These are phyloP conservation scores for Apiospora hydei DNA, from an alignment of 2,329 filamentous ascomycete species.

Conservation along the genomic window DNA sequence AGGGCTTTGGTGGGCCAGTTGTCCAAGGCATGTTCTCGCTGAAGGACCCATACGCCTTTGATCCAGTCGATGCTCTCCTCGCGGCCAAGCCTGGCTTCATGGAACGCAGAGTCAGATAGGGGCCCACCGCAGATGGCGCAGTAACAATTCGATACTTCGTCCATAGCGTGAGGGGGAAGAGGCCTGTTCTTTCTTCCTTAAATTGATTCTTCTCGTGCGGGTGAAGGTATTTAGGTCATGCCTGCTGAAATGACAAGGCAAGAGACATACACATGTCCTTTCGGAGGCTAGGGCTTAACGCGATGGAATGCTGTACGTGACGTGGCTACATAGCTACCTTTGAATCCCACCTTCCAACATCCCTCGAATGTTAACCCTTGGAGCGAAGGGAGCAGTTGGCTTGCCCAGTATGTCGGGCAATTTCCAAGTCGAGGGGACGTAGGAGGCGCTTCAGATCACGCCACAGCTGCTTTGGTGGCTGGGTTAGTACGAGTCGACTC, in stretches of 20 bases:
- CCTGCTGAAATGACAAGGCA: too few relatives aligned
- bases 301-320: not conserved
- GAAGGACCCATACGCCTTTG: not conserved
- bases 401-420: not conserved
- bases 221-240: too few relatives aligned
- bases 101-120: not conserved
- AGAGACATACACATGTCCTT: not conserved
- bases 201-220: too few relatives aligned
- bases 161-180: not conserved
- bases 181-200: too few relatives aligned
- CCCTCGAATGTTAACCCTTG: too few relatives aligned
- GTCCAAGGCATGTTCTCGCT: not conserved
- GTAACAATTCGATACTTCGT: not conserved
- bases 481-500: not conserved
- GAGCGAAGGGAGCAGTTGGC: not conserved
- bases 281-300: not conserved
- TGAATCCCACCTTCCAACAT: too few relatives aligned
- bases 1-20: not conserved
- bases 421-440: not conserved
- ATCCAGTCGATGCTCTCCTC: not conserved
- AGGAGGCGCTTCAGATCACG: not conserved
- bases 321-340: too few relatives aligned
- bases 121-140: not conserved
- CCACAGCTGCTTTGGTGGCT: not conserved
- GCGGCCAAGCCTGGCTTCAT: not conserved